Percentiles rank a stretch among this genome's conserved stretches.
These are phyloP conservation scores for Aurantiochytrium sp. DNA, from an alignment of 108 stramenopile genomes.

Conservation along the genomic window DNA sequence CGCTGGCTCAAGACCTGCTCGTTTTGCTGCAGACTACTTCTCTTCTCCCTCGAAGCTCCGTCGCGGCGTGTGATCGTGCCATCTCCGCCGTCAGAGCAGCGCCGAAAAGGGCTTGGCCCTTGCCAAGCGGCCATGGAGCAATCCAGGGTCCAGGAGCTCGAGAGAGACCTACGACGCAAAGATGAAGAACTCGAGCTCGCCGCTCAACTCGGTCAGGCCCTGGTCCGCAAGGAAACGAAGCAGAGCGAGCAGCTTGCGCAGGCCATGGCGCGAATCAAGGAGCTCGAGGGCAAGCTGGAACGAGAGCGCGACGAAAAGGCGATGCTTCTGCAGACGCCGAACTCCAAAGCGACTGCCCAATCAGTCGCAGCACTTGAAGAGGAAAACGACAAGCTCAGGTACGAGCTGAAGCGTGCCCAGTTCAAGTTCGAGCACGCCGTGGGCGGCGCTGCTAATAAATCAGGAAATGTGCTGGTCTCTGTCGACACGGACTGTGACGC, in stretches of 20 bases:
- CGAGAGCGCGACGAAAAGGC: background rate
- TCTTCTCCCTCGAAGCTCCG: no score
- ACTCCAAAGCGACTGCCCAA: no score
- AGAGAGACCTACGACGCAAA: background rate
- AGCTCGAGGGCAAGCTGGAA: background rate
- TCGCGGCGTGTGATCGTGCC: no score
- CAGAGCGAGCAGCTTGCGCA: background rate
- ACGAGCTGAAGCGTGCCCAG: background rate
- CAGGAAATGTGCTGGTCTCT: no score
- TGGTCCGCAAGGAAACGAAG: slow-evolving; percentile 5
- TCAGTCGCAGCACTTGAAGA: background rate
- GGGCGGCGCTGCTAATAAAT: no score
- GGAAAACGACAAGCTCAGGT: background rate
- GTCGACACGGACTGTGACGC: no score
- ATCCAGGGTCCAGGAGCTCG: background rate
- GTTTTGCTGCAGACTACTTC: no score
- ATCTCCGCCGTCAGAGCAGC: no score
- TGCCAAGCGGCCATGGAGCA: no score
- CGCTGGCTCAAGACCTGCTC: no score
- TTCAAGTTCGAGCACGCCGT: background rate
- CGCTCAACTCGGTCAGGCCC: slow-evolving; percentile 6
- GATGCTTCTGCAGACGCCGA: no score
- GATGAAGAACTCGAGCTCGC: slow-evolving; percentile 29
- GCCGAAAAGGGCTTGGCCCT: no score
- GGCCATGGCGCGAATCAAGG: background rate